A percentile compares a stretch with the other conserved stretches of the same genome.
These are phyloP conservation scores for Vigna hirtella DNA, from an alignment of 306 rosid species.

Conservation along the genomic window DNA sequence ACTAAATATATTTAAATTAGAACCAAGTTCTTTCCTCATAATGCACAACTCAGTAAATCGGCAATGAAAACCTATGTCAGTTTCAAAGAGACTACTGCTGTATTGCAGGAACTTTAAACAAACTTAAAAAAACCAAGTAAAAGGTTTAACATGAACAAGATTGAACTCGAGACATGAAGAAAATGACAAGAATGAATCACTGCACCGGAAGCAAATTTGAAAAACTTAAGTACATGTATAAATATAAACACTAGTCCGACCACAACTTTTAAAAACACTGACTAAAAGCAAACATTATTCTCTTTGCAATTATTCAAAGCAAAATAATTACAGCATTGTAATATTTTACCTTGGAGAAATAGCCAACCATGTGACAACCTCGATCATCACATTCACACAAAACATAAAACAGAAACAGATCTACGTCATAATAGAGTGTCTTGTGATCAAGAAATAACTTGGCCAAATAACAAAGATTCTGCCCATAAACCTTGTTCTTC, in stretches of 20 bases:
- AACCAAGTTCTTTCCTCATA: not conserved
- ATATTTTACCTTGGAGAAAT: conserved; percentile 87
- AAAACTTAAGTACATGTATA: too few relatives aligned
- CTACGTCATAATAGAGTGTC: conserved; percentile 98
- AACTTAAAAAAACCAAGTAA: too few relatives aligned
- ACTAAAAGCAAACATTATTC: too few relatives aligned
- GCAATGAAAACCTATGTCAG: too few relatives aligned
- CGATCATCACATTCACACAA: conserved; percentile 98
- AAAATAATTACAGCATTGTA: conserved; percentile 5
- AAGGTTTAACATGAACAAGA: too few relatives aligned
- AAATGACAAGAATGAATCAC: too few relatives aligned
- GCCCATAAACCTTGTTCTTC: conserved; percentile 99
- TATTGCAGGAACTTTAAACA: too few relatives aligned
- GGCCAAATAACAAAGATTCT: conserved; percentile 97
- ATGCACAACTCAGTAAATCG: not conserved
- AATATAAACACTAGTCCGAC: too few relatives aligned
- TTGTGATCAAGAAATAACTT: conserved; percentile 98
- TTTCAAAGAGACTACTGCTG: too few relatives aligned
- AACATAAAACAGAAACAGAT: conserved; percentile 93
- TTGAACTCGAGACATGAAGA: too few relatives aligned
- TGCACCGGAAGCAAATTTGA: too few relatives aligned
- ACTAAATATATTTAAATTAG: conserved; percentile 13
- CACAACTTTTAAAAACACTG: not conserved
- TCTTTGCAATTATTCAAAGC: not conserved
- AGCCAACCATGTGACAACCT: conserved; percentile 99